Conservation (phyloP, 106 monocot genomes). For the Amphibolis antarctica region DNA sequence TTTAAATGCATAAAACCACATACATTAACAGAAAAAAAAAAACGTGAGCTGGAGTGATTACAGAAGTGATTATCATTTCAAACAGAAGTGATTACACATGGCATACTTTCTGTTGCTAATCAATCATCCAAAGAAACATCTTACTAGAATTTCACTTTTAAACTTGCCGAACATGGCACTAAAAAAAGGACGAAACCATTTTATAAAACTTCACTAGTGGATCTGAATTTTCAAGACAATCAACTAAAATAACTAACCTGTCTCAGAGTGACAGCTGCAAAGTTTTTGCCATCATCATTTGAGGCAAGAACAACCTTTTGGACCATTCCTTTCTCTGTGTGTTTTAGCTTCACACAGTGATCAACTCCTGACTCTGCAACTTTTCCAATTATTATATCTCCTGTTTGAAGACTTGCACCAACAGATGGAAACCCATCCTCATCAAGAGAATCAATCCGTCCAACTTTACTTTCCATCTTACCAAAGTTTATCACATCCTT, state of each 20-base stretch:
- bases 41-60: too few species aligned
- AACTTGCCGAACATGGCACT: background rate
- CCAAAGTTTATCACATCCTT: constrained; percentile 76
- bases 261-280: constrained; percentile 74
- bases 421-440: constrained; percentile 89
- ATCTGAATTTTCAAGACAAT: background rate
- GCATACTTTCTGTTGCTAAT: too few species aligned
- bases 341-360: constrained; percentile 68
- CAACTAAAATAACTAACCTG: constrained; percentile 40
- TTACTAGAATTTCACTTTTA: too few species aligned
- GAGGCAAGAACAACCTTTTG: constrained; percentile 82
- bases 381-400: constrained; percentile 80
- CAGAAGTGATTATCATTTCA: background rate
- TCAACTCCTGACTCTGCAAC: constrained; percentile 72
- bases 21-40: too few species aligned
- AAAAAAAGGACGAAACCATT: background rate
- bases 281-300: constrained; percentile 92
- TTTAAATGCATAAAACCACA: too few species aligned
- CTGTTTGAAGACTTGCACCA: constrained; percentile 66
- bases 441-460: constrained; percentile 78
- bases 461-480: constrained; percentile 67
- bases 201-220: background rate
- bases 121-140: too few species aligned
- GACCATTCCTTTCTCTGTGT: constrained; percentile 87
- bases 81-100: too few species aligned